Evolutionary conservation across 257 asterid species (phyloP), one percentile per base, ranked within the genome.

Genomic region (Ilex aquifolium): DNA sequence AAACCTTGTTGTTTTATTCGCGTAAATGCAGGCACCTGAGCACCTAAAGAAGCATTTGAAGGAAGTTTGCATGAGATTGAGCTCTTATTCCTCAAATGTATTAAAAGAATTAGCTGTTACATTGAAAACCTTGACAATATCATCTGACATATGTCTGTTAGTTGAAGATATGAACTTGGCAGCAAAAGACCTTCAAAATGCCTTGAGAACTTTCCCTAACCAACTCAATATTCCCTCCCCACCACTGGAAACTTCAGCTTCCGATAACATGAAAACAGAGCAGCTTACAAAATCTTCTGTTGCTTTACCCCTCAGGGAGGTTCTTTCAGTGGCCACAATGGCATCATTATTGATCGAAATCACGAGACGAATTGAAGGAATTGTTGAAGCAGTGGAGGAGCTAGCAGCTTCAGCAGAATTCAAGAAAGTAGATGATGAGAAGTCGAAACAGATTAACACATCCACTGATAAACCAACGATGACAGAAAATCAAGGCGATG

Each of bases 331-430:
- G 54, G 76, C 82, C 57, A 81, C 88, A 9, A 53, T 74, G 44
- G 77, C 91, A 9, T 79, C 91, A n/a, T 67, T 82, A 77, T 54
- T 86, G 66, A 69, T 75, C 44, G 97, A 89, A 79, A 80, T 87
- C 31, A 87, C 88, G 57, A 72, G 76, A 63, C 81, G 95, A 74
- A 81, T 77, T 3, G 83, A 74, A 61, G 82, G 72, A 32, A 64
- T 82, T 59, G 84, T 74, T 13, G 74, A 69, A 55, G 82, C 77
- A 0, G 87, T 84, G 9, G 65, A 71, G 42, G 83, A 57, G 44
- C 66, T 87, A 56, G 91, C 94, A 30, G 75, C 62, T 36, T 78
- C 75, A 70, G 91, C 88, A 55, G 82, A 80, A 57, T 90, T 90
- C 69, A 69, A 63, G 69, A 79, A 10, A 2, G 71, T 65, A 64